Percentiles rank a stretch among this genome's conserved stretches.
Conservation (phyloP, 208 protist species). For the Trypanosoma congolense region DNA sequence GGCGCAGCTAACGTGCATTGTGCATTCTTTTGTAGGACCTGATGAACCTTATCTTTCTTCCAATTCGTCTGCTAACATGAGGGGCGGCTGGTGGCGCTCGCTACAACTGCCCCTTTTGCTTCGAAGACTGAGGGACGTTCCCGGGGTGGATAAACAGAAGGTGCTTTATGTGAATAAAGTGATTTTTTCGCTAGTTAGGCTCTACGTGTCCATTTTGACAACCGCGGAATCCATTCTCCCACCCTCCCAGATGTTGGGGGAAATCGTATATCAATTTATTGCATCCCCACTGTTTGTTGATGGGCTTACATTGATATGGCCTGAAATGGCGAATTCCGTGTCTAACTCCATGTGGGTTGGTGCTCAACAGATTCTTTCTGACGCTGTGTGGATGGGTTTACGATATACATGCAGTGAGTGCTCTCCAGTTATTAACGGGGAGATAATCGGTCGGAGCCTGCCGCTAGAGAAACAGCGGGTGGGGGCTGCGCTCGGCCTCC, state of each 20-base stretch:
- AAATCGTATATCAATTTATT: constrained; percentile 49
- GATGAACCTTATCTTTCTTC: not conserved
- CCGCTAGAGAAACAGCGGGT: constrained; percentile 1
- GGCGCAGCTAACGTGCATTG: constrained; percentile 64
- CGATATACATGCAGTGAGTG: constrained; percentile 12
- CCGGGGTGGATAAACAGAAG: constrained; percentile 27
- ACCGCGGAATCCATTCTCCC: constrained; percentile 42
- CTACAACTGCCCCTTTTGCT: constrained; percentile 72
- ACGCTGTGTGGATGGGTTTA: constrained; percentile 23
- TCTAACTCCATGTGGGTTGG: constrained; percentile 27
- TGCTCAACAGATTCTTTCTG: constrained; percentile 20
- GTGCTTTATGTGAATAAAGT: constrained; percentile 43
- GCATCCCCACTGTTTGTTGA: constrained; percentile 73
- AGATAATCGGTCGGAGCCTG: constrained; percentile 2
- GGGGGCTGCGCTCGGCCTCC: constrained; percentile 20
- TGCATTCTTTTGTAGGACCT: constrained; percentile 17
- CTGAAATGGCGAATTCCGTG: constrained; percentile 24
- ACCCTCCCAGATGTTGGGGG: constrained; percentile 37
- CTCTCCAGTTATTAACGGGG: not conserved
- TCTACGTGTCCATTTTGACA: constrained; percentile 46
- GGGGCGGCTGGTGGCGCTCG: constrained; percentile 52
- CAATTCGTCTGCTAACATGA: not conserved
- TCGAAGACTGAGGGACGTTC: constrained; percentile 20
- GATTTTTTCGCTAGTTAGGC: constrained; percentile 46
- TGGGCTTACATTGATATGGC: constrained; percentile 35